A percentile compares a stretch with the other conserved stretches of the same genome.
Evolutionary conservation across 106 monocot genomes (phyloP).

Genomic region (Platanthera zijinensis): DNA sequence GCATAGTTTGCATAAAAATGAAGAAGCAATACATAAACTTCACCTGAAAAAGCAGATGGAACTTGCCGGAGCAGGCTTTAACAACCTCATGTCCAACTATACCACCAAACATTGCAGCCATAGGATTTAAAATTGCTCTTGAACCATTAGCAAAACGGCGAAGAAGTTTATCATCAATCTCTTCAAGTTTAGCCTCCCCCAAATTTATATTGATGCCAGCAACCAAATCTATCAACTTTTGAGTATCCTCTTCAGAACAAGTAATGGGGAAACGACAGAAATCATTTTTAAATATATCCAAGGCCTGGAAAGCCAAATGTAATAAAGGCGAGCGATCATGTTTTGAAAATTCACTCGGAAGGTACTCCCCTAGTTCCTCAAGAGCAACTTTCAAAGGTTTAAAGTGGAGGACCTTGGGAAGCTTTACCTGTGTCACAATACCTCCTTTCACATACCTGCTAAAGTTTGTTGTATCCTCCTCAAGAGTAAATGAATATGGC

Average conservation of each 20-base stretch:
- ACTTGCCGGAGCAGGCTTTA: slow-evolving; percentile 11
- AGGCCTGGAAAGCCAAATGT: slow-evolving; percentile 16
- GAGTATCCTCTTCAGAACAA: slow-evolving; percentile 9
- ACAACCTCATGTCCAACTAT: slow-evolving; percentile 11
- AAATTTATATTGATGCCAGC: background rate
- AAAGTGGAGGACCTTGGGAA: slow-evolving; percentile 4
- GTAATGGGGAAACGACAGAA: slow-evolving; percentile 10
- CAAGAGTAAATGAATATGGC: slow-evolving; percentile 11
- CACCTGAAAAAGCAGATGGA: slow-evolving; percentile 13
- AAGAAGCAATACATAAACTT: background rate
- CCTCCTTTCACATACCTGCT: slow-evolving; percentile 9
- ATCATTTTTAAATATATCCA: slow-evolving; percentile 7
- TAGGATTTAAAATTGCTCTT: slow-evolving; percentile 10
- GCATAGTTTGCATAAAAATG: slow-evolving; percentile 1
- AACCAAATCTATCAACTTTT: slow-evolving; percentile 6
- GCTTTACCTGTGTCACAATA: slow-evolving; percentile 13
- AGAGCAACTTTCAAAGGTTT: slow-evolving; percentile 9
- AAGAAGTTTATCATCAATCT: slow-evolving; percentile 9
- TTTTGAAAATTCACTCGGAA: slow-evolving; percentile 10
- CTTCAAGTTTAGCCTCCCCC: slow-evolving; percentile 5
- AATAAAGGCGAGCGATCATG: slow-evolving; percentile 9
- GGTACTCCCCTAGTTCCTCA: slow-evolving; percentile 8
- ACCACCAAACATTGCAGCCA: slow-evolving; percentile 15
- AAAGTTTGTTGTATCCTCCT: slow-evolving; percentile 14
- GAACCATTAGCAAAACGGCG: slow-evolving; percentile 10